phyloP scores from a whole-genome alignment of 495 filamentous ascomycete species.

The Penicillium bialowiezense region DNA sequence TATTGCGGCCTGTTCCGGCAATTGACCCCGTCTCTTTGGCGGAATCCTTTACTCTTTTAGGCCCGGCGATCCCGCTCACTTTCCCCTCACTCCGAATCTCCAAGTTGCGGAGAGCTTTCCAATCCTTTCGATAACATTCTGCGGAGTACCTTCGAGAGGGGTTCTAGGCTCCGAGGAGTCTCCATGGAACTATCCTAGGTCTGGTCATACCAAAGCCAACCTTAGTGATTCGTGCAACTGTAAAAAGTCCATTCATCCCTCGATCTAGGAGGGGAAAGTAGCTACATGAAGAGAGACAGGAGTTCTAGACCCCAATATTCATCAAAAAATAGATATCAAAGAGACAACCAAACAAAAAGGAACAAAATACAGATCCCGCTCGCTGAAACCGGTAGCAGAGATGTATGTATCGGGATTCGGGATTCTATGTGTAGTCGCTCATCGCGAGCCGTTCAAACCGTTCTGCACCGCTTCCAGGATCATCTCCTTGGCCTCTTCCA shows the following conservation, averaged over 20 bases:
- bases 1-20: no score
- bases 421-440: slow-evolving; percentile 3
- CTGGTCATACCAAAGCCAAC: no score
- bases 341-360: slow-evolving; percentile 6
- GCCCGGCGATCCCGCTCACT: not conserved
- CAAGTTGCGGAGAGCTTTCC: not conserved
- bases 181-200: no score
- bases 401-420: not conserved
- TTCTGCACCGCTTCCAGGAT: slow-evolving; percentile 76
- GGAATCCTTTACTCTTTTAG: slow-evolving; percentile 20
- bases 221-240: no score
- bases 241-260: not conserved
- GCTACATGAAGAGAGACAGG: not conserved
- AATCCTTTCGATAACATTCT: not conserved
- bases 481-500: slow-evolving; percentile 84
- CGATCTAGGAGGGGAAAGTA: not conserved
- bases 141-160: no score
- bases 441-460: slow-evolving; percentile 31
- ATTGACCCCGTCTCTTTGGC: not conserved
- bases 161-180: not conserved
- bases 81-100: not conserved
- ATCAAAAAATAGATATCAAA: slow-evolving; percentile 10
- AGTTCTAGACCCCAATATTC: not conserved
- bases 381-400: slow-evolving; percentile 5
- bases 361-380: slow-evolving; percentile 5